These are phyloP conservation scores for Alternaria sp. DNA, from an alignment of 2,329 filamentous ascomycete species.

Conservation along the genomic window DNA sequence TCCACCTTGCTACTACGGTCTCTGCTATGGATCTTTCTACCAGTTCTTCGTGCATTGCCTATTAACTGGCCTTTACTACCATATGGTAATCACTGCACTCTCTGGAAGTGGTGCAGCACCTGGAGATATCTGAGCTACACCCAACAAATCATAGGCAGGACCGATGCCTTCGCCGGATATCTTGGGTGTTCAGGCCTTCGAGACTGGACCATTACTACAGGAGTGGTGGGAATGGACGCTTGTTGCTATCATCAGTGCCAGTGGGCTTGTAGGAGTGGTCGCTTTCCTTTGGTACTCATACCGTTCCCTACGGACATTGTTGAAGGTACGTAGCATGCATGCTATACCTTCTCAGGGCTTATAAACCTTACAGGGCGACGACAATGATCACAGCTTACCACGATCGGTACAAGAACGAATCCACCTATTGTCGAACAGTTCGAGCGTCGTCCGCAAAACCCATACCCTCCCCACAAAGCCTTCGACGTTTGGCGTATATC, in stretches of 20 bases:
- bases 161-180: conserved; percentile 23
- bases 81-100: neutral
- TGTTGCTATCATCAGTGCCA: conserved; percentile 39
- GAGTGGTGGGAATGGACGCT: conserved; percentile 46
- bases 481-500: conserved; percentile 45
- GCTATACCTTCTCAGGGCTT: conserved; percentile 3
- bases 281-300: conserved; percentile 36
- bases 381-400: conserved; percentile 25
- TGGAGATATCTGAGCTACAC: neutral
- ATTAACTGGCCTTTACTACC: neutral
- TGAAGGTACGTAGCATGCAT: conserved; percentile 21
- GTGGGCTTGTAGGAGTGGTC: conserved; percentile 34
- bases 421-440: conserved; percentile 31
- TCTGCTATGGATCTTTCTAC: neutral
- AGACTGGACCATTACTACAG: conserved; percentile 22
- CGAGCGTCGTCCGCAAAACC: conserved; percentile 25
- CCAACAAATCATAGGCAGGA: neutral
- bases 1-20: neutral
- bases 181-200: conserved; percentile 40
- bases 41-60: neutral
- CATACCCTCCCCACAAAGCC: conserved; percentile 33
- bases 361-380: conserved; percentile 20
- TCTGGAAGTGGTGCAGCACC: neutral
- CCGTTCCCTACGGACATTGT: conserved; percentile 23
- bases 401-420: conserved; percentile 40